phyloP scores from a whole-genome alignment of 2,329 filamentous ascomycete species.

The Tolypocladium ophioglossoides region DNA sequence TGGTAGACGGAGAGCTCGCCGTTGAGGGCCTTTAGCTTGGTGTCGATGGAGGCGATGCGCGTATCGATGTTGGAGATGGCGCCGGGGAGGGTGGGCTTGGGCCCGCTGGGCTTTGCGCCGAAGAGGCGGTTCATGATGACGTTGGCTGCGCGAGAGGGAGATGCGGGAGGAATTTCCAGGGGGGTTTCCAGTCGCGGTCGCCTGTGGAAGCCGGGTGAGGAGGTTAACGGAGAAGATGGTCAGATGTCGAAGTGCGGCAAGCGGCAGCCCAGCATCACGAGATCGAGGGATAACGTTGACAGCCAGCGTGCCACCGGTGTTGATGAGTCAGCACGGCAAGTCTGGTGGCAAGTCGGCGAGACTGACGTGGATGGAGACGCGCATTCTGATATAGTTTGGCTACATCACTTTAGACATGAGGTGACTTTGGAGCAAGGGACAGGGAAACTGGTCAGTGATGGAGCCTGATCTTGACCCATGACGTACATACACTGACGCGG shows the following conservation, averaged over 20 bases:
- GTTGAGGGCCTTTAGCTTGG: constrained; percentile 87
- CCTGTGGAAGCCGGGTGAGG: not conserved
- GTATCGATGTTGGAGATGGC: constrained; percentile 81
- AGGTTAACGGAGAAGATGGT: not conserved
- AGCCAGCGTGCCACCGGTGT: not conserved
- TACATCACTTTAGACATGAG: too few relatives aligned
- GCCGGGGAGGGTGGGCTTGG: constrained; percentile 77
- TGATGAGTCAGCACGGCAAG: not conserved
- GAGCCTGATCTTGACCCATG: too few relatives aligned
- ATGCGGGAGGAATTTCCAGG: not conserved
- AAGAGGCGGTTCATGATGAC: constrained; percentile 87
- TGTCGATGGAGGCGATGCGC: constrained; percentile 78
- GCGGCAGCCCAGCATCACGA: not conserved
- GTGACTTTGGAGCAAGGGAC: too few relatives aligned
- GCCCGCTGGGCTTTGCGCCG: constrained; percentile 73
- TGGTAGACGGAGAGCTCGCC: constrained; percentile 85
- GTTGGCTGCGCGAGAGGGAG: not conserved
- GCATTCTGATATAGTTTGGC: too few relatives aligned
- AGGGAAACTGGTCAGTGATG: too few relatives aligned
- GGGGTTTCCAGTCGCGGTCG: not conserved
- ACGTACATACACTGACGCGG: too few relatives aligned
- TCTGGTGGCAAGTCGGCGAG: too few relatives aligned
- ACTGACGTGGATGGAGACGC: too few relatives aligned
- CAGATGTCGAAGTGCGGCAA: not conserved
- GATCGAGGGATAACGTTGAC: not conserved